Conservation (phyloP, 257 asterid species). For the Nyctanthes arbortristis region DNA sequence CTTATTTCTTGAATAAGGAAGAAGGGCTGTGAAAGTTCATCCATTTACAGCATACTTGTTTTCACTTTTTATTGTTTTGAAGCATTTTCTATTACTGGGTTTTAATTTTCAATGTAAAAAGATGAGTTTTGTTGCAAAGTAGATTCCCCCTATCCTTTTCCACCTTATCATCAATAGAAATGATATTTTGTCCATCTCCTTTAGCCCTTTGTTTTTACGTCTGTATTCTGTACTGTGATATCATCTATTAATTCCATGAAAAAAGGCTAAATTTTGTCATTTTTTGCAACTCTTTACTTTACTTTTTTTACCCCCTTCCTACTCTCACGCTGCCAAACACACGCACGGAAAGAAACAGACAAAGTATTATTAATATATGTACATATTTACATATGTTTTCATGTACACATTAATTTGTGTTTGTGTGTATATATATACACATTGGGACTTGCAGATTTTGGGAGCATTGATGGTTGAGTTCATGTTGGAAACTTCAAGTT, state of each 20-base stretch:
- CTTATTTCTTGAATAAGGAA: no score
- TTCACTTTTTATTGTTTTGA: neutral
- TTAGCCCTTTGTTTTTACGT: conserved; percentile 35
- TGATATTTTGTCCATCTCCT: conserved; percentile 30
- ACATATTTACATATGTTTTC: neutral
- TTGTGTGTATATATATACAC: no score
- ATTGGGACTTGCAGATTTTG: neutral
- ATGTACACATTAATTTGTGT: no score
- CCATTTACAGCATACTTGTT: neutral
- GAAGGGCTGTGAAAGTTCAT: neutral
- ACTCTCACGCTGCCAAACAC: conserved; percentile 4
- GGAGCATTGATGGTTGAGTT: neutral
- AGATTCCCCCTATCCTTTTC: conserved; percentile 33
- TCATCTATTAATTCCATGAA: conserved; percentile 34
- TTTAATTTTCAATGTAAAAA: conserved; percentile 9
- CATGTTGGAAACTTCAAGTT: conserved; percentile 10
- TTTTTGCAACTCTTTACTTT: conserved; percentile 20
- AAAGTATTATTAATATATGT: neutral
- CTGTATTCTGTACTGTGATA: conserved; percentile 19
- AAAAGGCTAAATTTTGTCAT: conserved; percentile 33
- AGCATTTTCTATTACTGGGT: neutral
- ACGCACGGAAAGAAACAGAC: neutral
- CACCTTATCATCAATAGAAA: conserved; percentile 36
- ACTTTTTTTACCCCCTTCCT: conserved; percentile 6
- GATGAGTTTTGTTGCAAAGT: conserved; percentile 26